A percentile compares a stretch with the other conserved stretches of the same genome.
These are phyloP conservation scores for Ceratobasidium sp. DNA, from an alignment of 1,284 basidiomycete species.

Conservation along the genomic window DNA sequence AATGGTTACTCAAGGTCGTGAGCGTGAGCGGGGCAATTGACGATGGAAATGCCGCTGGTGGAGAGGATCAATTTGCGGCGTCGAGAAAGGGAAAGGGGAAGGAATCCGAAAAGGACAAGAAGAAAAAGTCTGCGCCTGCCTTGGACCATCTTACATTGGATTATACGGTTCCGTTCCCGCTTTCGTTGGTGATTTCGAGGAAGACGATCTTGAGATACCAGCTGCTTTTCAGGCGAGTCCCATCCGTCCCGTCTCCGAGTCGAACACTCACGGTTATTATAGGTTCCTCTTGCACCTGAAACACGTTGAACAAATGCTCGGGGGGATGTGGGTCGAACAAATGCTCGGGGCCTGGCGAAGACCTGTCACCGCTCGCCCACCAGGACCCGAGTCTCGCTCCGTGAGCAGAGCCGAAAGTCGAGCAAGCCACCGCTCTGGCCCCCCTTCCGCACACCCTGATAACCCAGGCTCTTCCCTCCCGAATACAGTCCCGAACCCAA, in stretches of 20 bases:
- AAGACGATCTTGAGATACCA: conserved; percentile 93
- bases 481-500: conserved; percentile 28
- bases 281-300: conserved; percentile 81
- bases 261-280: not conserved
- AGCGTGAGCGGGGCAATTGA: conserved; percentile 77
- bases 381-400: too few relatives aligned
- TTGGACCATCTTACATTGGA: conserved; percentile 90
- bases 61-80: conserved; percentile 45
- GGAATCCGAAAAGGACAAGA: conserved; percentile 58
- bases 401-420: too few relatives aligned
- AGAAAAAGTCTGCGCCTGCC: conserved; percentile 72
- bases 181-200: conserved; percentile 92
- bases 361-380: too few relatives aligned
- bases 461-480: conserved; percentile 18
- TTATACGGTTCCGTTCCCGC: conserved; percentile 91
- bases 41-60: conserved; percentile 28
- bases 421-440: conserved; percentile 33
- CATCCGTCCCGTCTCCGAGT: not conserved
- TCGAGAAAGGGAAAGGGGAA: conserved; percentile 48
- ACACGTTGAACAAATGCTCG: conserved; percentile 83
- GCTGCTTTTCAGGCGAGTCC: conserved; percentile 74
- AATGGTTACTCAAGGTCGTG: conserved; percentile 89
- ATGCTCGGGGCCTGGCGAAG: too few relatives aligned
- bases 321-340: conserved; percentile 91
- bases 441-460: conserved; percentile 22